phyloP scores from a whole-genome alignment of 169 alveolate species.

The Sarcocystis neurona region DNA sequence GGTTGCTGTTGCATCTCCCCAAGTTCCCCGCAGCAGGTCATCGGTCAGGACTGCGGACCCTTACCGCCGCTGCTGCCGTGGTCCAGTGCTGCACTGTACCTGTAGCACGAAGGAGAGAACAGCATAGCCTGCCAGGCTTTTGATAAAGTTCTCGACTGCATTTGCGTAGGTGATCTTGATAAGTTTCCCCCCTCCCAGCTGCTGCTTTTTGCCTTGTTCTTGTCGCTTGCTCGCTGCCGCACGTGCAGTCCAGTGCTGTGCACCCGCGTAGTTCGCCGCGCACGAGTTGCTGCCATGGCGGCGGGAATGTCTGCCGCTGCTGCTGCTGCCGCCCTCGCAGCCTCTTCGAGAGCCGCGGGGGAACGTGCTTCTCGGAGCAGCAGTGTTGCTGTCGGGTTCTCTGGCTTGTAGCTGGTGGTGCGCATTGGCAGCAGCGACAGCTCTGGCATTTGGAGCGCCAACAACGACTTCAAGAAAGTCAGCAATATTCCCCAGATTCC shows the following conservation, averaged over 20 bases:
- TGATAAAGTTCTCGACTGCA: constrained; percentile 92
- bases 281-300: background rate
- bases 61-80: too few relatives aligned
- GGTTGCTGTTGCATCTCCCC: too few relatives aligned
- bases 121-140: constrained; percentile 91
- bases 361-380: too few relatives aligned
- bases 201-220: constrained; percentile 17
- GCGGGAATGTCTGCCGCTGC: constrained; percentile 14
- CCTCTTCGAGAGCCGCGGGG: background rate
- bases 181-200: constrained; percentile 1
- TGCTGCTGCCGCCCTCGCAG: constrained; percentile 31
- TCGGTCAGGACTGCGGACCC: too few relatives aligned
- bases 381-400: too few relatives aligned
- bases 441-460: too few relatives aligned
- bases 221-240: background rate
- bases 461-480: too few relatives aligned
- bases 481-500: too few relatives aligned
- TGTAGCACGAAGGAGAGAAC: constrained; percentile 63
- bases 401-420: too few relatives aligned
- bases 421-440: too few relatives aligned
- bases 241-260: background rate
- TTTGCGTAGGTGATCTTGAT: constrained; percentile 59
- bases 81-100: too few relatives aligned
- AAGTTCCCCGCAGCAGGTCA: too few relatives aligned
- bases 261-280: background rate